A percentile compares a stretch with the other conserved stretches of the same genome.
These are phyloP conservation scores for Pyrus hybrid DNA, from an alignment of 331 rosid species.

Conservation along the genomic window DNA sequence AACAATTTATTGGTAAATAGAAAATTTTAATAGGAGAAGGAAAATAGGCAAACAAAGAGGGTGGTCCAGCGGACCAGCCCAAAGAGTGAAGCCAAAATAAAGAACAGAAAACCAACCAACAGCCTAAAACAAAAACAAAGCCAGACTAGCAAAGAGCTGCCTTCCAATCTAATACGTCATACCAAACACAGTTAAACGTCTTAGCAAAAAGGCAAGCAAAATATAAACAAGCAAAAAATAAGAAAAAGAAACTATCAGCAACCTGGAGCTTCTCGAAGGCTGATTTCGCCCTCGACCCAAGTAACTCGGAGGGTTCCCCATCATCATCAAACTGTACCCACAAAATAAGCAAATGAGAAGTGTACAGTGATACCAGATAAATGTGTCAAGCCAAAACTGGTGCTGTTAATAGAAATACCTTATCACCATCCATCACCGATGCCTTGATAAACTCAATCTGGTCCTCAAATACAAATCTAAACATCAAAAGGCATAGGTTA, in stretches of 20 bases:
- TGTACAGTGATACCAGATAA: neutral
- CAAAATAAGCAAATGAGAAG: constrained; percentile 23
- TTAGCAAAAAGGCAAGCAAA: neutral
- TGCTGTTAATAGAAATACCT: constrained; percentile 31
- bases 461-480: constrained; percentile 85
- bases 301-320: constrained; percentile 33
- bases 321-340: constrained; percentile 47
- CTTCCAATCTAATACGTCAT: neutral
- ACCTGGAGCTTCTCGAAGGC: constrained; percentile 87
- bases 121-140: too few species aligned
- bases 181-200: neutral
- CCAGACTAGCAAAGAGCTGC: too few species aligned
- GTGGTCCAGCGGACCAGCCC: too few species aligned
- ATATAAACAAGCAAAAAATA: neutral
- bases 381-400: neutral
- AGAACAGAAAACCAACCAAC: too few species aligned
- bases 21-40: too few species aligned
- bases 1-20: neutral
- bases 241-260: constrained; percentile 1
- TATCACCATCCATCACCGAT: constrained; percentile 81
- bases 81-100: too few species aligned
- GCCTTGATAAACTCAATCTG: constrained; percentile 92
- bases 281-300: constrained; percentile 56
- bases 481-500: constrained; percentile 11
- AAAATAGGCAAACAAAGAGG: too few species aligned